Evolutionary conservation across 345 rosid species (phyloP).

Genomic region (Rhodamnia rubescens): DNA sequence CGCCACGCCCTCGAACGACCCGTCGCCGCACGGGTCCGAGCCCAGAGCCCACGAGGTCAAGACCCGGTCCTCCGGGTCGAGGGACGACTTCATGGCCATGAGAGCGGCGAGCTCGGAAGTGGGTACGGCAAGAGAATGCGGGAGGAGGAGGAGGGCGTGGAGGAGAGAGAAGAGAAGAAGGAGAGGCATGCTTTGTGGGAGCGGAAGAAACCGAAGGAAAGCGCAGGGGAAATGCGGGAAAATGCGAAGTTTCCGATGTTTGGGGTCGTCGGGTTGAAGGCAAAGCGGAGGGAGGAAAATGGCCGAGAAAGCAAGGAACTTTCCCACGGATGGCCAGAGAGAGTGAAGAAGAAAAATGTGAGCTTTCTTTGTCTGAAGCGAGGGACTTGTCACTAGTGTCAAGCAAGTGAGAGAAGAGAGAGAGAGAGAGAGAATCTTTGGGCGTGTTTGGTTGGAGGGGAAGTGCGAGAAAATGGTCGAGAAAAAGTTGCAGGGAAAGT

Average conservation of each 20-base stretch:
- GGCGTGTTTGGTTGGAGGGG: neutral
- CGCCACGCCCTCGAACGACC: conserved; percentile 74
- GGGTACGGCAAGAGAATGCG: conserved; percentile 26
- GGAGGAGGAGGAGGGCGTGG: conserved; percentile 16
- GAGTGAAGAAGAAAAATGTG: neutral
- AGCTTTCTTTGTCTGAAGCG: neutral
- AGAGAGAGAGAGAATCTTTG: neutral
- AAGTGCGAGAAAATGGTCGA: neutral
- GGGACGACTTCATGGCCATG: conserved; percentile 63
- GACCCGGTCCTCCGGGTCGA: conserved; percentile 61
- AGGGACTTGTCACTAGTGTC: neutral
- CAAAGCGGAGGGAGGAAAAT: neutral
- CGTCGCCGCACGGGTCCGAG: conserved; percentile 52
- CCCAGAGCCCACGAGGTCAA: conserved; percentile 58
- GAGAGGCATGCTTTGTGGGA: neutral
- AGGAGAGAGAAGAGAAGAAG: neutral
- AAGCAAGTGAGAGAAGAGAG: neutral
- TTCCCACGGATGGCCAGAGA: neutral
- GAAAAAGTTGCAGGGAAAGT: neutral
- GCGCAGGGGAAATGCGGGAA: neutral
- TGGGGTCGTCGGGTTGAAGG: neutral
- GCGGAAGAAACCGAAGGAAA: neutral
- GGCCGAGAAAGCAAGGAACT: neutral
- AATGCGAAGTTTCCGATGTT: neutral
- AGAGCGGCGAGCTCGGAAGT: conserved; percentile 47